Evolutionary conservation across 331 rosid species (phyloP).

Genomic region (Acacia concinna): DNA sequence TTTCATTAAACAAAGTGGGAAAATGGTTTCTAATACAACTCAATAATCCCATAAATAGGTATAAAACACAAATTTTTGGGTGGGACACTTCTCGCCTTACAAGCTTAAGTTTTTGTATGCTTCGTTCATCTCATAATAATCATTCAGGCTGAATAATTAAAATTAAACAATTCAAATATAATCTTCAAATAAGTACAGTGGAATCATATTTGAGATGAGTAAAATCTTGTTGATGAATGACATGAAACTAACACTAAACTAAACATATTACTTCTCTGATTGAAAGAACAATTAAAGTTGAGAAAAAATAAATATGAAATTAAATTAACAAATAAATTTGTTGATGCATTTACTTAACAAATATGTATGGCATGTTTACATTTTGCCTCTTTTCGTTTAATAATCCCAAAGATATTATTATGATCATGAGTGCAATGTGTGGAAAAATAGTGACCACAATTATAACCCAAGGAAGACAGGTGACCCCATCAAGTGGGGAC

Average conservation of each 20-base stretch:
- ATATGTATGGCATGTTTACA: not conserved
- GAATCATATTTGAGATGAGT: not conserved
- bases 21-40: not conserved
- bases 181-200: not conserved
- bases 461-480: constrained; percentile 17
- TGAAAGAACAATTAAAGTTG: not conserved
- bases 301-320: not conserved
- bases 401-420: not conserved
- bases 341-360: not conserved
- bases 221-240: not conserved
- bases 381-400: not conserved
- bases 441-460: constrained; percentile 28
- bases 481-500: constrained; percentile 22
- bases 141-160: not conserved
- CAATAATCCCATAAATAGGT: not conserved
- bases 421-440: constrained; percentile 18
- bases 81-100: not conserved
- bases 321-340: not conserved
- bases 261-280: not conserved
- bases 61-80: not conserved
- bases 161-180: not conserved
- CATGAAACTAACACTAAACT: not conserved
- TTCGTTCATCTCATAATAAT: not conserved
- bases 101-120: not conserved
- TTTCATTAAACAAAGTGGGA: not conserved